These are phyloP conservation scores for Gyromitra esculenta DNA, from an alignment of 2,329 filamentous ascomycete species.

Conservation along the genomic window DNA sequence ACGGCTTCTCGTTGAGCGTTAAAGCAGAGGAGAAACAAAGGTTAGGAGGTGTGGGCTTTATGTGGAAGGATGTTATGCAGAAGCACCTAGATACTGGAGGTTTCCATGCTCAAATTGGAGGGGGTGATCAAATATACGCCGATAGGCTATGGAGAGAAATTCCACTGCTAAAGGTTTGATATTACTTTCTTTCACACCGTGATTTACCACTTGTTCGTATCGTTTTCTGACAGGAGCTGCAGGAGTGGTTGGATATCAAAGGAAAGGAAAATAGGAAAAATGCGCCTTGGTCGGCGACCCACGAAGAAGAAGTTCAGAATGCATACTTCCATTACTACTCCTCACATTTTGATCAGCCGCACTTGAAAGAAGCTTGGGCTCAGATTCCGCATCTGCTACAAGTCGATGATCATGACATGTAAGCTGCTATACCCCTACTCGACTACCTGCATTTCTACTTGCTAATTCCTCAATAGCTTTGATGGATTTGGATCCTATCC, in stretches of 20 bases:
- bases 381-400: constrained; percentile 95
- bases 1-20: constrained; percentile 91
- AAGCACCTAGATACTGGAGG: constrained; percentile 97
- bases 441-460: constrained; percentile 25
- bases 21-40: constrained; percentile 84
- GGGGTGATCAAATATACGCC: constrained; percentile 94
- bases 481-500: constrained; percentile 98
- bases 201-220: neutral
- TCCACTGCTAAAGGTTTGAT: constrained; percentile 74
- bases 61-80: constrained; percentile 99
- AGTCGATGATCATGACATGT: constrained; percentile 98
- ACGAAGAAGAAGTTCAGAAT: constrained; percentile 94
- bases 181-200: neutral
- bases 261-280: constrained; percentile 93
- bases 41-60: constrained; percentile 87
- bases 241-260: constrained; percentile 90
- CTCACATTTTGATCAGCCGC: constrained; percentile 96
- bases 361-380: constrained; percentile 91
- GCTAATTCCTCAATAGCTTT: constrained; percentile 70
- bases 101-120: constrained; percentile 90
- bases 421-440: constrained; percentile 63
- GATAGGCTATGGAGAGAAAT: constrained; percentile 97
- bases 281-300: constrained; percentile 88
- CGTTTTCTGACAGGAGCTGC: constrained; percentile 12
- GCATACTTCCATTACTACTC: constrained; percentile 99